These are phyloP conservation scores for Chrysoporthe puriensis DNA, from an alignment of 2,329 filamentous ascomycete species.

Conservation along the genomic window DNA sequence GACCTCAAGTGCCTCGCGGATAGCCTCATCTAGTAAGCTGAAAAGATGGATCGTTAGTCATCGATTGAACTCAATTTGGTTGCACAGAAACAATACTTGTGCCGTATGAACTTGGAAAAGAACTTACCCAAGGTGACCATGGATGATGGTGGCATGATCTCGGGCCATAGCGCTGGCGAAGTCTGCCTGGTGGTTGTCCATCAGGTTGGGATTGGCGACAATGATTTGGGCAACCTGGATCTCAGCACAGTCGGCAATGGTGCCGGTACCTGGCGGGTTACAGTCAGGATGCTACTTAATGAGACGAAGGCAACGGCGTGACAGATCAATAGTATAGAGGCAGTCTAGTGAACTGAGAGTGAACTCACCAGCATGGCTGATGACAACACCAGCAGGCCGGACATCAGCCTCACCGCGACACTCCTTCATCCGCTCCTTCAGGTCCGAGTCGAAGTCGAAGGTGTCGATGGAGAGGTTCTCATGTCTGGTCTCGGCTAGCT, in stretches of 20 bases:
- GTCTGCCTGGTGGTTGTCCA: slow-evolving; percentile 91
- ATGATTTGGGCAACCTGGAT: slow-evolving; percentile 79
- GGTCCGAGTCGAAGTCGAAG: slow-evolving; percentile 69
- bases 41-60: background rate
- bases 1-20: slow-evolving; percentile 30
- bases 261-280: slow-evolving; percentile 72
- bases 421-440: slow-evolving; percentile 61
- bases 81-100: background rate
- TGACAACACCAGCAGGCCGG: slow-evolving; percentile 69
- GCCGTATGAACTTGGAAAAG: background rate
- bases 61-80: background rate
- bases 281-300: background rate
- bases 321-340: background rate
- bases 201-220: slow-evolving; percentile 79
- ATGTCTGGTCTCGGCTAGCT: slow-evolving; percentile 34
- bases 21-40: slow-evolving; percentile 34
- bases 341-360: background rate
- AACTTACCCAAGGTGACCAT: slow-evolving; percentile 68
- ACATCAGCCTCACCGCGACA: slow-evolving; percentile 53
- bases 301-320: slow-evolving; percentile 13
- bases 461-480: slow-evolving; percentile 54
- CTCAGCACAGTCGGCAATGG: slow-evolving; percentile 81
- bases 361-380: slow-evolving; percentile 82
- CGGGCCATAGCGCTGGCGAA: slow-evolving; percentile 76
- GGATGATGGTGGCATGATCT: slow-evolving; percentile 74